Evolutionary conservation across 169 alveolate genomes (phyloP).

Genomic region (Eimeria maxima): DNA sequence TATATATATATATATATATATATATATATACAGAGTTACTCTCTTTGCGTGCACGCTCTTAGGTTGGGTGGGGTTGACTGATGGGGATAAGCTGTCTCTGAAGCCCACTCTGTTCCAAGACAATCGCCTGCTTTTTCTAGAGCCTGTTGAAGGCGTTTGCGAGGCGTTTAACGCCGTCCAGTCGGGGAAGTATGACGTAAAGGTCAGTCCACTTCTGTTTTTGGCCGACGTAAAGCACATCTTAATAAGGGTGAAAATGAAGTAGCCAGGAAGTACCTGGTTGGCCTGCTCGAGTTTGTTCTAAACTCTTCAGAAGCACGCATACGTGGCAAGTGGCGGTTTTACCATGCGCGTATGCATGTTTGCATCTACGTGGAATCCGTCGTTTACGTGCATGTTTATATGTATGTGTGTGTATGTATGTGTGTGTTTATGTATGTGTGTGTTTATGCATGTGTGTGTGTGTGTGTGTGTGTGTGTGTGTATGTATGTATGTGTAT

Average conservation of each 20-base stretch:
- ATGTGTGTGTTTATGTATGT: not conserved
- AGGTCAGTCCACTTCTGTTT: conserved; percentile 79
- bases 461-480: not conserved
- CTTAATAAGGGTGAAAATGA: conserved; percentile 81
- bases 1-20: too few species aligned
- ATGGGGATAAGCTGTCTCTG: conserved; percentile 85
- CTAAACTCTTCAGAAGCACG: too few species aligned
- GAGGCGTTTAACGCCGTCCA: conserved; percentile 84
- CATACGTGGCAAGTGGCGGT: too few species aligned
- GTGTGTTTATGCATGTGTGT: not conserved
- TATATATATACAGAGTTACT: too few species aligned
- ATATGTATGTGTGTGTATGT: not conserved
- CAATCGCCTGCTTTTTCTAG: conserved; percentile 86
- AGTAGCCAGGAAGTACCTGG: not conserved
- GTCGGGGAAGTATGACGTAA: conserved; percentile 88
- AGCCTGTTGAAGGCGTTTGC: conserved; percentile 85
- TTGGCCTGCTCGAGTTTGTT: not conserved
- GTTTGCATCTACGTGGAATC: too few species aligned
- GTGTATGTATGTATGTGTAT: not conserved
- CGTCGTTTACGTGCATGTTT: not conserved
- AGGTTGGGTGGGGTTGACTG: conserved; percentile 89
- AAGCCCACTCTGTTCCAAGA: conserved; percentile 87
- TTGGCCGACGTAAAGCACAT: not conserved
- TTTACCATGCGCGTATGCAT: not conserved
- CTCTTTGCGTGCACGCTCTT: not conserved